Percentiles rank a stretch among this genome's conserved stretches.
phyloP scores from a whole-genome alignment of 2,329 filamentous ascomycete species.

The Fusarium oligoseptatum region DNA sequence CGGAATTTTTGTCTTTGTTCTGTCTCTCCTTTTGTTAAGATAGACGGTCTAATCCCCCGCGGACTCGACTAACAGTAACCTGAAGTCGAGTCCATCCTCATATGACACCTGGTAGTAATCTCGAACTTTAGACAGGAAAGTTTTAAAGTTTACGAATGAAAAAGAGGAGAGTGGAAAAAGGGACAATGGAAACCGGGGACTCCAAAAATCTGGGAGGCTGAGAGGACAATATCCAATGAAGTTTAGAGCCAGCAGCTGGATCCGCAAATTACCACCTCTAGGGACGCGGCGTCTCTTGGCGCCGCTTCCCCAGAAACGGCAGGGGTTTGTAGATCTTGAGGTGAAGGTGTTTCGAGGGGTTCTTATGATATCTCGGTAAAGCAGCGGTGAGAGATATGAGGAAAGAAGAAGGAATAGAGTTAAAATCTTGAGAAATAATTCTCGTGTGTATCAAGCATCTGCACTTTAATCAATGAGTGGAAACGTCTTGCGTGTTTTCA shows the following conservation, averaged over 20 bases:
- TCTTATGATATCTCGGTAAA: not conserved
- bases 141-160: not conserved
- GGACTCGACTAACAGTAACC: conserved; percentile 22
- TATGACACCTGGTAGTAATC: not conserved
- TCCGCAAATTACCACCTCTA: conserved; percentile 20
- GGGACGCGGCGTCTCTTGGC: conserved; percentile 33
- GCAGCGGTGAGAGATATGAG: not conserved
- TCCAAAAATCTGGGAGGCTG: conserved; percentile 25
- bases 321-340: conserved; percentile 7
- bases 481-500: conserved; percentile 24
- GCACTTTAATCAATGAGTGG: not conserved
- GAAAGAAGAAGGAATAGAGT: not conserved
- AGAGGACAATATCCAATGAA: conserved; percentile 18
- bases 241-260: not conserved
- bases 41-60: conserved; percentile 6
- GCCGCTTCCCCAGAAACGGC: conserved; percentile 33
- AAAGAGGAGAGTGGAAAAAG: not conserved
- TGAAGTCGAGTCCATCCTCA: conserved; percentile 16
- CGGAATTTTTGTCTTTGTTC: conserved; percentile 2
- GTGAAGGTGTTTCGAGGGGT: not conserved
- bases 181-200: not conserved
- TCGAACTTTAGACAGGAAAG: not conserved
- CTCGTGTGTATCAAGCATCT: conserved; percentile 5
- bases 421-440: not conserved
- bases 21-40: not conserved